Evolutionary conservation across 257 asterid species (phyloP).

Genomic region (Solanum chaucha): DNA sequence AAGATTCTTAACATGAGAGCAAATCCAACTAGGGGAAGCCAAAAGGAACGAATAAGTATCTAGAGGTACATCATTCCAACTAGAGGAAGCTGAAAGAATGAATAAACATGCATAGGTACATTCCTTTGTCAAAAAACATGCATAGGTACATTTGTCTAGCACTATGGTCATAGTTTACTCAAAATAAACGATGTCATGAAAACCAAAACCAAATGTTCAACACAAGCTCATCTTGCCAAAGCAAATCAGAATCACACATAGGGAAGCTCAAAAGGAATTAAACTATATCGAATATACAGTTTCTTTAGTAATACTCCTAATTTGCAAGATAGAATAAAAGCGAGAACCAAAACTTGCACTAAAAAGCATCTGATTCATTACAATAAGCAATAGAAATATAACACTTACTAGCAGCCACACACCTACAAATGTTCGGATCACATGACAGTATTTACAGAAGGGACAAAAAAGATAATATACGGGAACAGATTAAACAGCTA

Average conservation of each 20-base stretch:
- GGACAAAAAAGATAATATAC: neutral
- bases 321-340: neutral
- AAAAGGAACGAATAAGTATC: neutral
- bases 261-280: neutral
- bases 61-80: neutral
- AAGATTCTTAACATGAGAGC: neutral
- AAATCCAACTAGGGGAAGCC: neutral
- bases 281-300: neutral
- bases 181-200: neutral
- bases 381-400: neutral
- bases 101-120: neutral
- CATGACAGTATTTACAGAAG: neutral
- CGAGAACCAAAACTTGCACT: neutral
- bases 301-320: neutral
- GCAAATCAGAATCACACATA: neutral
- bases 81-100: neutral
- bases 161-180: too few relatives aligned
- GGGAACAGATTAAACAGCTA: neutral
- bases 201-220: neutral
- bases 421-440: neutral
- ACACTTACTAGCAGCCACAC: neutral
- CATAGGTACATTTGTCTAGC: too few relatives aligned
- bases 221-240: too few relatives aligned
- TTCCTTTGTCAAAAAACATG: neutral
- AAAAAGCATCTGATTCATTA: neutral